phyloP scores from a whole-genome alignment of 176 grass and related monocot genomes.

The Elymus sibiricus region DNA sequence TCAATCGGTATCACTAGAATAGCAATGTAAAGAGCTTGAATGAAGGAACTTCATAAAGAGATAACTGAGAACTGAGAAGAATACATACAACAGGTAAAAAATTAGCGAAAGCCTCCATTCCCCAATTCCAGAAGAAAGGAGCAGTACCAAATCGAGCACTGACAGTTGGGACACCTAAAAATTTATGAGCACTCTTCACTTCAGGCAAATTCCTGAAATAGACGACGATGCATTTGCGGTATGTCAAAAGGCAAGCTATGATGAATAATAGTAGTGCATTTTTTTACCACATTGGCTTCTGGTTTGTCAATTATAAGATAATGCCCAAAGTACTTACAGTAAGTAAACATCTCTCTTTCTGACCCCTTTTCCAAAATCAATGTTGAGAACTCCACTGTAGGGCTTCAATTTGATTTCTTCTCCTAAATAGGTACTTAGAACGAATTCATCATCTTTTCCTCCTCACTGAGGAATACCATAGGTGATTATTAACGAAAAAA shows the following conservation, averaged over 20 bases:
- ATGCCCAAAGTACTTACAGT: conserved; percentile 52
- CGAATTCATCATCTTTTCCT: neutral
- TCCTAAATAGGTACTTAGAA: conserved; percentile 50
- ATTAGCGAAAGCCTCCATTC: conserved; percentile 87
- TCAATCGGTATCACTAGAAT: neutral
- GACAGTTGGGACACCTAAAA: conserved; percentile 85
- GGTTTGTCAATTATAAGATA: neutral
- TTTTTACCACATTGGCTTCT: neutral
- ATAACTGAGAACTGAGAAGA: conserved; percentile 25
- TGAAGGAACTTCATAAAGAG: neutral
- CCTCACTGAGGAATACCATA: neutral
- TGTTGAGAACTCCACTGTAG: conserved; percentile 77
- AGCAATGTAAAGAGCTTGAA: neutral
- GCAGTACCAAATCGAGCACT: conserved; percentile 94
- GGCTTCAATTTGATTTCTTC: conserved; percentile 86
- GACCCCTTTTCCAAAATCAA: conserved; percentile 94
- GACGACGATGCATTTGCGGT: conserved; percentile 1
- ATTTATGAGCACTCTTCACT: conserved; percentile 77
- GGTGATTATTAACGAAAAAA: neutral
- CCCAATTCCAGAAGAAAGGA: conserved; percentile 99
- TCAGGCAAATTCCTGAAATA: conserved; percentile 91
- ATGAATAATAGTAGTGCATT: neutral
- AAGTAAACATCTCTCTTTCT: conserved; percentile 89
- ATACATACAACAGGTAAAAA: conserved; percentile 71
- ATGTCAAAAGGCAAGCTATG: neutral